A percentile compares a stretch with the other conserved stretches of the same genome.
Evolutionary conservation across 2,329 filamentous ascomycete genomes (phyloP).

Genomic region (Colletotrichum musae): DNA sequence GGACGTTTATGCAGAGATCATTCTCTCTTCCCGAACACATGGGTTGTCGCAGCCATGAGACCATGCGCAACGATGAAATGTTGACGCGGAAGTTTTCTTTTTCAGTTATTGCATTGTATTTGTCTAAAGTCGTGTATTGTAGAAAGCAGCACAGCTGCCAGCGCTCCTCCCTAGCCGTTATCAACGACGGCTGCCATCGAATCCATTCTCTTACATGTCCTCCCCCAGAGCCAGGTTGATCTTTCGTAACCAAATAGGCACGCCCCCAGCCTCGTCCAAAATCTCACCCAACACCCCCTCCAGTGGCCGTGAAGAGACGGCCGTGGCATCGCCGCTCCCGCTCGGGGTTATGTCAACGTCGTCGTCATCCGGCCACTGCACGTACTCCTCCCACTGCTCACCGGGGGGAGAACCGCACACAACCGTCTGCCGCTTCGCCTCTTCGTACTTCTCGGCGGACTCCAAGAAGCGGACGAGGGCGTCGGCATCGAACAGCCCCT

Average conservation of each 20-base stretch:
- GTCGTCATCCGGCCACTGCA: conserved; percentile 1
- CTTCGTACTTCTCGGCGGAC: background rate
- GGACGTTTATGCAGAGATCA: too few species aligned
- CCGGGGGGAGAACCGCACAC: too few species aligned
- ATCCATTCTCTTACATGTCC: background rate
- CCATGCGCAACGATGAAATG: too few species aligned
- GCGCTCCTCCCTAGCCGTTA: too few species aligned
- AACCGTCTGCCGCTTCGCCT: background rate
- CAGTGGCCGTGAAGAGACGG: background rate
- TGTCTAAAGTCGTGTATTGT: too few species aligned
- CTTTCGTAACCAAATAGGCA: background rate
- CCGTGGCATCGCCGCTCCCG: background rate
- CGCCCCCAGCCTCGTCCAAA: conserved; percentile 7
- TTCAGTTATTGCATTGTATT: too few species aligned
- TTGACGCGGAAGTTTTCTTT: too few species aligned
- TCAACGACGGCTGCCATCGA: too few species aligned
- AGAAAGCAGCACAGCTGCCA: too few species aligned
- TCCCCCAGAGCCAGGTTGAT: background rate
- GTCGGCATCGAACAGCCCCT: conserved; percentile 4
- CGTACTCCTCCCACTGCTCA: conserved; percentile 6
- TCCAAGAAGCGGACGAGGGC: background rate
- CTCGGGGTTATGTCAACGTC: background rate
- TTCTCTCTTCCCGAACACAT: too few species aligned
- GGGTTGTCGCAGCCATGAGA: too few species aligned
- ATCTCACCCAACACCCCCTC: background rate